Conservation (phyloP, 73 alveolate genomes). For the Stentor roeselii region DNA sequence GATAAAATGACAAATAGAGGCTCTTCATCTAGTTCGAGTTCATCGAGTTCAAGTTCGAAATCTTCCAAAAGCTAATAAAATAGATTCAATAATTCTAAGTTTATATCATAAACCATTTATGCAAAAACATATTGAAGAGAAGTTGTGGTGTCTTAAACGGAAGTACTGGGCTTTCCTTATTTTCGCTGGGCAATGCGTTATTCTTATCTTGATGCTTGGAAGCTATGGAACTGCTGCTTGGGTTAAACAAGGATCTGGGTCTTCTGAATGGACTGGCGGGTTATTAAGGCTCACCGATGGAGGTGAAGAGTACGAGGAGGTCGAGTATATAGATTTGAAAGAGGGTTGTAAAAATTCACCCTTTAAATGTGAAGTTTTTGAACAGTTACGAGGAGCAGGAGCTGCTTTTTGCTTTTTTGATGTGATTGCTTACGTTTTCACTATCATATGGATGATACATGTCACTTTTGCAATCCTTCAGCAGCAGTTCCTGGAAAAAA, state of each 20-base stretch:
- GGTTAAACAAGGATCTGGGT: conserved; percentile 10
- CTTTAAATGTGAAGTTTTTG: background rate
- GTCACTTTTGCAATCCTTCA: background rate
- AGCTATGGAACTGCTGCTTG: background rate
- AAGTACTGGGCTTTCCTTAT: background rate
- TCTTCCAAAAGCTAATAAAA: background rate
- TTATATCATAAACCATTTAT: background rate
- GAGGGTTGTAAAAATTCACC: background rate
- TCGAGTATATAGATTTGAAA: conserved; percentile 19
- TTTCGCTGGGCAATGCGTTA: background rate
- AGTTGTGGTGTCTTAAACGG: background rate
- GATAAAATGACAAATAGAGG: too few species aligned
- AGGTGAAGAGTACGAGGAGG: background rate
- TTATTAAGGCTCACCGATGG: background rate
- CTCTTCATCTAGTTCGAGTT: background rate
- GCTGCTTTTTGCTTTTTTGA: conserved; percentile 23
- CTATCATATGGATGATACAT: background rate
- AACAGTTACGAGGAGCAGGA: background rate
- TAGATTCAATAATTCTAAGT: background rate
- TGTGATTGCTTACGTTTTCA: background rate
- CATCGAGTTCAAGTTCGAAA: background rate
- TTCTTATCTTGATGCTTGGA: conserved; percentile 14
- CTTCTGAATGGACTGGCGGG: conserved; percentile 1
- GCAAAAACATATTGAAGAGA: background rate
- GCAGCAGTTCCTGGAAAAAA: background rate